These are phyloP conservation scores for Tetradesmus lagerheimii DNA, from an alignment of 139 green algal species.

Conservation along the genomic window DNA sequence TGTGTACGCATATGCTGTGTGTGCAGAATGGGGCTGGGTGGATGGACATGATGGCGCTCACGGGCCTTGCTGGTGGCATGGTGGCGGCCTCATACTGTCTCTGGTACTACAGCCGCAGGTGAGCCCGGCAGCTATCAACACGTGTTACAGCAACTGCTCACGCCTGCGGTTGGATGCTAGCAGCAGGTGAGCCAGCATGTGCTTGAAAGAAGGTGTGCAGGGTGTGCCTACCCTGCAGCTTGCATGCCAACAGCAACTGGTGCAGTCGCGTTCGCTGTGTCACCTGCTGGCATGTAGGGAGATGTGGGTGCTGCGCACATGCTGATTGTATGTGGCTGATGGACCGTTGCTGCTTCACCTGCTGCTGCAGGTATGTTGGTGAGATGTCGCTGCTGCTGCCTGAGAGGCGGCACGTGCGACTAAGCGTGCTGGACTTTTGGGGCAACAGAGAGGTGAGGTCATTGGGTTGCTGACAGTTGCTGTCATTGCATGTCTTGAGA, in stretches of 20 bases:
- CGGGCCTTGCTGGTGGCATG: conserved; percentile 54
- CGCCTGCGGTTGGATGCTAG: too few relatives aligned
- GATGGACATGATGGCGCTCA: conserved; percentile 48
- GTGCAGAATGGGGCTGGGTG: conserved; percentile 41
- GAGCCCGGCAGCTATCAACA: too few relatives aligned
- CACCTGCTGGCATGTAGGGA: too few relatives aligned
- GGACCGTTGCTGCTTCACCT: conserved; percentile 46
- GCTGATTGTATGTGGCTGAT: background rate
- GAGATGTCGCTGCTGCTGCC: conserved; percentile 79
- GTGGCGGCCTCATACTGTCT: conserved; percentile 65
- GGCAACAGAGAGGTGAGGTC: conserved; percentile 73
- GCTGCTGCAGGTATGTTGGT: conserved; percentile 81
- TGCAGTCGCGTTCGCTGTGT: too few relatives aligned
- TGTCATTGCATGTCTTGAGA: too few relatives aligned
- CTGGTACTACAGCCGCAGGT: conserved; percentile 40
- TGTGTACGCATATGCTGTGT: too few relatives aligned
- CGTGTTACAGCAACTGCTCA: too few relatives aligned
- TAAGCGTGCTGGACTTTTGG: conserved; percentile 87
- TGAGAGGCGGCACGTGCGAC: conserved; percentile 39
- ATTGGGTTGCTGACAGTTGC: background rate
- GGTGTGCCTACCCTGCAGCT: too few relatives aligned
- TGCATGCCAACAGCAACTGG: too few relatives aligned
- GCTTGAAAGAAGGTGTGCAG: too few relatives aligned
- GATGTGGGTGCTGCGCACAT: too few relatives aligned
- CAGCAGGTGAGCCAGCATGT: too few relatives aligned